These are phyloP conservation scores for Boletus edulis DNA, from an alignment of 768 basidiomycete species.

Conservation along the genomic window DNA sequence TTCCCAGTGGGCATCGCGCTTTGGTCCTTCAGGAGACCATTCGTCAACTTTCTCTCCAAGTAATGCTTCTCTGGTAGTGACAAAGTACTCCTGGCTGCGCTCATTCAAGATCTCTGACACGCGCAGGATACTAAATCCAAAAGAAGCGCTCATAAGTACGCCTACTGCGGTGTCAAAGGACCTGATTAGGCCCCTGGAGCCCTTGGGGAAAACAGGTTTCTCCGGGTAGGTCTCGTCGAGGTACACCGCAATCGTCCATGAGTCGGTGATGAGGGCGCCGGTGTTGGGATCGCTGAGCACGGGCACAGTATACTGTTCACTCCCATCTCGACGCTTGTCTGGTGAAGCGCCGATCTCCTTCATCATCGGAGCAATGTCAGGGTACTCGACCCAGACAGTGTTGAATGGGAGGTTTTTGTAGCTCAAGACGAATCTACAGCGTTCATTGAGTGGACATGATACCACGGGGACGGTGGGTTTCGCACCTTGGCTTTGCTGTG, in stretches of 20 bases:
- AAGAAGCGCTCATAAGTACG: not conserved
- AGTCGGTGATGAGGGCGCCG: conserved; percentile 27
- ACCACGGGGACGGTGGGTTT: not conserved
- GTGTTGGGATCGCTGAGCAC: conserved; percentile 34
- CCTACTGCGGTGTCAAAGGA: conserved; percentile 13
- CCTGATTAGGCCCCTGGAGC: conserved; percentile 21
- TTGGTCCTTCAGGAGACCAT: conserved; percentile 35
- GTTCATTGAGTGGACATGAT: not conserved
- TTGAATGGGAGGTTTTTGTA: conserved; percentile 34
- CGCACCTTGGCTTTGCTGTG: conserved; percentile 36
- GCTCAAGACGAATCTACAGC: conserved; percentile 28
- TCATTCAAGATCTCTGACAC: conserved; percentile 30
- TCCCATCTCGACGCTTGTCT: conserved; percentile 17
- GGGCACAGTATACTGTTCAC: conserved; percentile 30
- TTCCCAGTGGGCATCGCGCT: conserved; percentile 29
- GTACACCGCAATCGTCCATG: conserved; percentile 33
- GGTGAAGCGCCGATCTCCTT: conserved; percentile 27
- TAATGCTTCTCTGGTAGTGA: conserved; percentile 29
- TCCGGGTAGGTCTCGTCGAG: conserved; percentile 36
- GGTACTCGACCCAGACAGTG: conserved; percentile 35
- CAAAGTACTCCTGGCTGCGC: conserved; percentile 38
- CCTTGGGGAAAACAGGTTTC: conserved; percentile 26
- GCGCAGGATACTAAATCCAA: conserved; percentile 22
- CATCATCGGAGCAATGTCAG: conserved; percentile 28
- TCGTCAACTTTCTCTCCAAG: conserved; percentile 40